These are phyloP conservation scores for Phytopythium oedochilum DNA, from an alignment of 352 stramenopile species.

Conservation along the genomic window DNA sequence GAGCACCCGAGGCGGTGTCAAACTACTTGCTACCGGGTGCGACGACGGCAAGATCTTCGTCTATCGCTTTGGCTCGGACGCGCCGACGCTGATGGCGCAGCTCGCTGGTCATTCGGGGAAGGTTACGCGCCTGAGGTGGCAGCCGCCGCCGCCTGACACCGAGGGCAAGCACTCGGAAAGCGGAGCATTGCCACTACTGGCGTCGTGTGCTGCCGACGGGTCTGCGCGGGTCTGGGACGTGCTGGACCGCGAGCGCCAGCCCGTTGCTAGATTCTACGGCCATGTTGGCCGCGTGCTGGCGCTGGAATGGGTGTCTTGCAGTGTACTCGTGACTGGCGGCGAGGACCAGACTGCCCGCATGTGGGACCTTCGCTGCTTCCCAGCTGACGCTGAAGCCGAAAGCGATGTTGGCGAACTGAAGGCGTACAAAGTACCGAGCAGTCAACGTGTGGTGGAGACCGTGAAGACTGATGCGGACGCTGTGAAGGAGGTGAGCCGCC, in stretches of 20 bases:
- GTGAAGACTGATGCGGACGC: neutral
- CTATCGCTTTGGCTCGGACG: slow-evolving; percentile 16
- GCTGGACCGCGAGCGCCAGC: slow-evolving; percentile 4
- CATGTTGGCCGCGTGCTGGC: slow-evolving; percentile 55
- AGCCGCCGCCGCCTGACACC: neutral
- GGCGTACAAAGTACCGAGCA: too few relatives aligned
- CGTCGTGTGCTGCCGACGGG: slow-evolving; percentile 50
- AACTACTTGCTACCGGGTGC: slow-evolving; percentile 38
- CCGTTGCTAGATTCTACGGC: slow-evolving; percentile 26
- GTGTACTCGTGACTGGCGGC: slow-evolving; percentile 43
- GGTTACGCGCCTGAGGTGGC: slow-evolving; percentile 50
- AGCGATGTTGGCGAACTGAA: neutral
- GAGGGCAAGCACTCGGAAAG: neutral
- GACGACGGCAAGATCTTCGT: slow-evolving; percentile 54
- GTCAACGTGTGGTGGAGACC: too few relatives aligned
- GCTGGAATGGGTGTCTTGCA: slow-evolving; percentile 44
- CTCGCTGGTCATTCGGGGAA: slow-evolving; percentile 32
- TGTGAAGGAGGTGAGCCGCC: neutral
- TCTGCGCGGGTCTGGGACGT: slow-evolving; percentile 54
- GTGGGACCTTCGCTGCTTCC: slow-evolving; percentile 35
- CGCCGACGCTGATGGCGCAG: slow-evolving; percentile 12
- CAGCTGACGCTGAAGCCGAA: neutral
- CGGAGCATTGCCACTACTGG: slow-evolving; percentile 17
- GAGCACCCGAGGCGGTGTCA: slow-evolving; percentile 9
- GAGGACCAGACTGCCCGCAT: slow-evolving; percentile 68